A percentile compares a stretch with the other conserved stretches of the same genome.
These are phyloP conservation scores for Scleroderma bovista DNA, from an alignment of 768 basidiomycete species.

Conservation along the genomic window DNA sequence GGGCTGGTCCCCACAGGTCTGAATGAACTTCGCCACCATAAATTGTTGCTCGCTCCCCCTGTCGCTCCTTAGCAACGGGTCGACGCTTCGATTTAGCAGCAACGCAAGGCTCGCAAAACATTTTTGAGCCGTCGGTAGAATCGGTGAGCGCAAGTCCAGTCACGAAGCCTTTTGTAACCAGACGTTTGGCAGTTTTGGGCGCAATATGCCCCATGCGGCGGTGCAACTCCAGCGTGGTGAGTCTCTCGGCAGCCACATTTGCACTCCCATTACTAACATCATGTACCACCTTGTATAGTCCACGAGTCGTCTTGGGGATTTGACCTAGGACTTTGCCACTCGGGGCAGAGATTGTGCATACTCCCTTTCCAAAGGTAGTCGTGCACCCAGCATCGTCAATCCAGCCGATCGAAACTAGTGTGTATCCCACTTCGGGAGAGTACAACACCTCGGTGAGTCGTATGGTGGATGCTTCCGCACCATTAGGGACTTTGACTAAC, in stretches of 20 bases:
- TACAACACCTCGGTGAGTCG: not conserved
- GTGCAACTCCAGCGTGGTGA: constrained; percentile 20
- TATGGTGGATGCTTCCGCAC: constrained; percentile 8
- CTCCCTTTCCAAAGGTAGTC: not conserved
- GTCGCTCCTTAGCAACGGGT: not conserved
- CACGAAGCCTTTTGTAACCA: not conserved
- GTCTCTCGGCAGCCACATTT: constrained; percentile 11
- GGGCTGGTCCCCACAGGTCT: constrained; percentile 1
- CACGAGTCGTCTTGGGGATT: not conserved
- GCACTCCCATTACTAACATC: not conserved
- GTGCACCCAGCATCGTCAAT: not conserved
- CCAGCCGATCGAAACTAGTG: not conserved
- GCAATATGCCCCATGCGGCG: constrained; percentile 28
- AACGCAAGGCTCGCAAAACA: not conserved
- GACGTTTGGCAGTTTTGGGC: not conserved
- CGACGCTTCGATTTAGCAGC: not conserved
- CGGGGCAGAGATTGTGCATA: not conserved
- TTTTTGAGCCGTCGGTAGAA: not conserved
- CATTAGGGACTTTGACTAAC: not conserved
- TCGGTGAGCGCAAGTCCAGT: not conserved
- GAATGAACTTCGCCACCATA: not conserved
- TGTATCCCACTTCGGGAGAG: not conserved
- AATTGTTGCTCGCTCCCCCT: not conserved
- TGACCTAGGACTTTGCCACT: not conserved
- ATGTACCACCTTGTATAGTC: not conserved